Evolutionary conservation across 208 protist genomes (phyloP), one percentile per base, ranked within the genome.

Genomic region (Leishmania aethiopica): DNA sequence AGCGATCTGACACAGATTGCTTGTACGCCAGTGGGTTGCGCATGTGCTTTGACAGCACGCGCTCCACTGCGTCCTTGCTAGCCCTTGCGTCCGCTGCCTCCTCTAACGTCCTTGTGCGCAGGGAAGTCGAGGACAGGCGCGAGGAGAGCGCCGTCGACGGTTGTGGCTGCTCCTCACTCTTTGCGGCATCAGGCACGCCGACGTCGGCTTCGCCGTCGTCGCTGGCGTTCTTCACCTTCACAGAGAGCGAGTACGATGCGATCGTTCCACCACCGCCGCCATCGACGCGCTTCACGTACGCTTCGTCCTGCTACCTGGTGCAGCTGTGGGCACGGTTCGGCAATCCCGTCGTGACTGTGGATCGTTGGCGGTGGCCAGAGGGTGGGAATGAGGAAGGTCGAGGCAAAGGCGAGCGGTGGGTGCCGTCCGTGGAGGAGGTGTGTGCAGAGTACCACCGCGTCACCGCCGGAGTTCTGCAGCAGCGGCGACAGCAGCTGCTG

Each of bases 251-350:
- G 78, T 95, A 92, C 77, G 80, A 51, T n/a, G 64, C 64, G 8
- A 70, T 92, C 13, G 60, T 8, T 17, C 37, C 28, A 51, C 37
- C 75, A 51, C 22, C 81, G 7, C 45, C 76, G n/a, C 62, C 81
- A 75, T 47, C 73, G 15, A 77, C 66, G 17, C 32, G 80, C 6
- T 90, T 90, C 79, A 88, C 77, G 15, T 86, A 82, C 74, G 72
- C 82, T 11, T 79, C 78, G 5, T 89, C 92, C 25, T 77, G 78
- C 37, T 91, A 91, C 57, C 81, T 95, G 22, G 80, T 91, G 25
- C 66, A 64, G 49, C 57, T 94, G 70, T 96, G 93, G 80, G 85
- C 86, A 37, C 84, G 85, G 1, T 96, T 92, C 76, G 90, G 92
- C 35, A 96, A 92, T 53, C 89, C 91, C 47, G 62, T 91, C 11